These are phyloP conservation scores for Escallonia rubra DNA, from an alignment of 129 eudicot species.

Conservation along the genomic window DNA sequence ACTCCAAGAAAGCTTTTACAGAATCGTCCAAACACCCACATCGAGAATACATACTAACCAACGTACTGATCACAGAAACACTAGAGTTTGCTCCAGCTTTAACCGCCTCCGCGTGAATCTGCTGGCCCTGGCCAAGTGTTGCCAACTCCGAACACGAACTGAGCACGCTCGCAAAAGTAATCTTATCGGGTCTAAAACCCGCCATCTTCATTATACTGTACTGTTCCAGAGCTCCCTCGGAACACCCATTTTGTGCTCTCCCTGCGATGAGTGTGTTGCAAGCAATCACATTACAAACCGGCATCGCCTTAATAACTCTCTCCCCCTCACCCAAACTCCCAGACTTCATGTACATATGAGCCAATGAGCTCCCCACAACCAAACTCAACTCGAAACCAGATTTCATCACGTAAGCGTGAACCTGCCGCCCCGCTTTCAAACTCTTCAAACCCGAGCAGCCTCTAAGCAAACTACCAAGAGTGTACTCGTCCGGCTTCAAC, in stretches of 20 bases:
- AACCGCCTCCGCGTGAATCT: slow-evolving; percentile 74
- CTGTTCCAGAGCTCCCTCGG: slow-evolving; percentile 59
- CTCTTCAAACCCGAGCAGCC: slow-evolving; percentile 91
- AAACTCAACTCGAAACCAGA: slow-evolving; percentile 45
- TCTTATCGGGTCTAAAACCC: slow-evolving; percentile 71
- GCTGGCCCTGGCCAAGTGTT: slow-evolving; percentile 95
- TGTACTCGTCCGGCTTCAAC: slow-evolving; percentile 60
- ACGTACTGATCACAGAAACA: slow-evolving; percentile 56
- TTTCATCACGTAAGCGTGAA: slow-evolving; percentile 59
- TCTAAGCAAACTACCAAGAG: slow-evolving; percentile 73
- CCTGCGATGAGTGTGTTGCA: slow-evolving; percentile 86
- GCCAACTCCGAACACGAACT: slow-evolving; percentile 82
- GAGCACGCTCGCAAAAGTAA: slow-evolving; percentile 73
- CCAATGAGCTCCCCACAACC: slow-evolving; percentile 69
- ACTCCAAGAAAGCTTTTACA: slow-evolving; percentile 52
- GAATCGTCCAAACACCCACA: slow-evolving; percentile 82
- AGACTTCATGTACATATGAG: slow-evolving; percentile 89
- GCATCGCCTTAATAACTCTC: slow-evolving; percentile 61
- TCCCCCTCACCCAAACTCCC: slow-evolving; percentile 69
- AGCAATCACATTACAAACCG: slow-evolving; percentile 46
- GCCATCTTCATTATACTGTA: slow-evolving; percentile 59
- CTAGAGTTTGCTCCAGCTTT: slow-evolving; percentile 50
- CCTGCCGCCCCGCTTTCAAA: slow-evolving; percentile 52
- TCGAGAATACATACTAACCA: slow-evolving; percentile 85
- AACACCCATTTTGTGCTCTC: slow-evolving; percentile 63